Evolutionary conservation across 2,329 filamentous ascomycete species (phyloP).

Genomic region (Penicillium sp.): DNA sequence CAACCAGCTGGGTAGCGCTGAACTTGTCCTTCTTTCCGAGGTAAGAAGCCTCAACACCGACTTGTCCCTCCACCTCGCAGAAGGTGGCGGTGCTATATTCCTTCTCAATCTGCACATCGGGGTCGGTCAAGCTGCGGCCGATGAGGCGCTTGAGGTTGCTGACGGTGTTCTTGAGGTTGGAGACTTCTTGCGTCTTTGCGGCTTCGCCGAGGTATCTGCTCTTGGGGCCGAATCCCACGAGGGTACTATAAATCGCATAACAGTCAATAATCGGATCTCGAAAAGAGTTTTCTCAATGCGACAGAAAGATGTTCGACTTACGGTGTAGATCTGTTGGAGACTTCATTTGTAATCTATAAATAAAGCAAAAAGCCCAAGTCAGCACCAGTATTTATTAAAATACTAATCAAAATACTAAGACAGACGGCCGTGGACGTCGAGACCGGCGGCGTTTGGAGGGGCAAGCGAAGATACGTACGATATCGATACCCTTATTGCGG

Average conservation of each 20-base stretch:
- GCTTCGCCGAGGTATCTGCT: slow-evolving; percentile 89
- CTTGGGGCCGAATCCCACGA: slow-evolving; percentile 94
- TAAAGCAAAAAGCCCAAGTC: not conserved
- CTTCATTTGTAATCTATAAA: slow-evolving; percentile 92
- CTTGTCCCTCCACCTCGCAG: slow-evolving; percentile 87
- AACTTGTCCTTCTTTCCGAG: slow-evolving; percentile 93
- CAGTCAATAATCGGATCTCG: not conserved
- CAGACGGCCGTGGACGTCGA: slow-evolving; percentile 10
- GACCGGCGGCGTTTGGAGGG: slow-evolving; percentile 20
- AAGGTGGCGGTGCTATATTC: slow-evolving; percentile 82
- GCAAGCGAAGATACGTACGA: slow-evolving; percentile 62
- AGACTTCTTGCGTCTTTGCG: slow-evolving; percentile 98
- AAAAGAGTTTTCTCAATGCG: slow-evolving; percentile 2
- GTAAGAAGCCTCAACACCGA: slow-evolving; percentile 90
- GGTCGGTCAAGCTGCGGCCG: slow-evolving; percentile 80
- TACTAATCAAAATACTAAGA: not conserved
- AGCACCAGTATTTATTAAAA: not conserved
- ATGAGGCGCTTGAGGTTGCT: slow-evolving; percentile 86
- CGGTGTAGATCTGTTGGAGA: slow-evolving; percentile 97
- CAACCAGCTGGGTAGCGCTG: slow-evolving; percentile 86
- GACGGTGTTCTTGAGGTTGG: slow-evolving; percentile 99
- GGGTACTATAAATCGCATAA: slow-evolving; percentile 55
- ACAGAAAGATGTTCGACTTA: slow-evolving; percentile 54
- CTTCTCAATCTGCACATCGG: slow-evolving; percentile 90
- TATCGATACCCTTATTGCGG: slow-evolving; percentile 97